Evolutionary conservation across 306 rosid species (phyloP), one percentile per base, ranked within the genome.

Genomic region (Oxytropis ochrocephala): DNA sequence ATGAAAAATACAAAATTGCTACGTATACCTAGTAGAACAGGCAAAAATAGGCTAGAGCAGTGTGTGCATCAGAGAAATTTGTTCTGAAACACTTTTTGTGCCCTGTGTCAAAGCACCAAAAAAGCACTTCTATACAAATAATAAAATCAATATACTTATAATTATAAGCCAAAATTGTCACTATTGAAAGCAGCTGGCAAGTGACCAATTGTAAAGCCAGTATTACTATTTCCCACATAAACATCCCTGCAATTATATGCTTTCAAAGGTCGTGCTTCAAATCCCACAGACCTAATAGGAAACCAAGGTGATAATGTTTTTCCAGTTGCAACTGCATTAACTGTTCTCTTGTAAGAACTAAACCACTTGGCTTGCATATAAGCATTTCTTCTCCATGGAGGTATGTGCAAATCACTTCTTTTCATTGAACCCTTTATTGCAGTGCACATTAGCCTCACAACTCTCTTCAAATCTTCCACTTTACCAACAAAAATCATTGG

Each of bases 301-400:
- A 70, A 35, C 5, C 41, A 35, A 36, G 36, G 47, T 7, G 51
- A 17, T 2, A 39, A 9, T 1, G 46, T 51, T 5, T 77, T 81
- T 24, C 43, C 60, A 1, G 73, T 54, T 52, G 87, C 29, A 42
- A 71, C 44, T 24, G 73, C 80, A 58, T 78, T 91, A 0, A 87
- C 82, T 16, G 96, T 91, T 49, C 99, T 43, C 59, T 74, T 88
- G 75, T 88, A 89, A 49, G 91, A 71, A 69, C 87, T 67, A 35
- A 85, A 87, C 99, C 99, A 94, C 80, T 87, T 94, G 11, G 82
- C 81, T 44, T 78, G 85, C 91, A 91, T 80, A 81, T 89, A 89
- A n/a, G 67, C 75, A 2, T 81, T 79, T 83, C 88, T 87, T 44
- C 99, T 87, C 99, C 99, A 91, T 4, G 97, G 99, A 9, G 99